Evolutionary conservation across 768 basidiomycete genomes (phyloP).

Genomic region (Hericium coralloides): DNA sequence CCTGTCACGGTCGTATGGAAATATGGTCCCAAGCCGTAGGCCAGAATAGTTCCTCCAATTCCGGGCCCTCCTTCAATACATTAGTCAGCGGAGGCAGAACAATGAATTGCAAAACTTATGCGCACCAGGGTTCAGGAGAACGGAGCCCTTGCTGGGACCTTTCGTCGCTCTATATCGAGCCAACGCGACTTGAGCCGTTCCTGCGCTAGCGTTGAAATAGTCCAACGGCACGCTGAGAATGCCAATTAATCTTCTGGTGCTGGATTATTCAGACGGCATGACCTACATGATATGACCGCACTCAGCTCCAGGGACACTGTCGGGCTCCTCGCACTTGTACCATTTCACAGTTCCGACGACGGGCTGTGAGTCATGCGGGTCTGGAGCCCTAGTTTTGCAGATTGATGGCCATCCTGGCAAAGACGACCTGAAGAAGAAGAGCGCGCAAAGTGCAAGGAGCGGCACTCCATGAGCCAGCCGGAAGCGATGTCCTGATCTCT

Average conservation of each 20-base stretch:
- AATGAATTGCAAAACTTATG: background rate
- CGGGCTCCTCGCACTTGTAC: constrained; percentile 4
- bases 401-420: too few relatives aligned
- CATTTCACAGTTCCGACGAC: constrained; percentile 8
- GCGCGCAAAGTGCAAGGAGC: too few relatives aligned
- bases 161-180: constrained; percentile 21
- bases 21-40: background rate
- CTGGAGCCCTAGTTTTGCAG: too few relatives aligned
- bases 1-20: constrained; percentile 6
- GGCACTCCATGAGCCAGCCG: too few relatives aligned
- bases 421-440: too few relatives aligned
- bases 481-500: too few relatives aligned
- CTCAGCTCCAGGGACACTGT: constrained; percentile 10
- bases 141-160: constrained; percentile 18
- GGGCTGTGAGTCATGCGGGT: background rate
- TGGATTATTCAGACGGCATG: background rate
- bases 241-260: background rate
- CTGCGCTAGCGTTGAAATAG: constrained; percentile 21
- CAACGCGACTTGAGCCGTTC: constrained; percentile 22
- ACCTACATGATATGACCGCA: constrained; percentile 17
- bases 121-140: constrained; percentile 25
- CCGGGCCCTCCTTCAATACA: background rate
- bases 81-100: background rate
- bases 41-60: background rate
- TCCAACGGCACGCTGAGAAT: constrained; percentile 24